Evolutionary conservation across 768 basidiomycete genomes (phyloP).

Genomic region (Omphalotus guepiniiformis): DNA sequence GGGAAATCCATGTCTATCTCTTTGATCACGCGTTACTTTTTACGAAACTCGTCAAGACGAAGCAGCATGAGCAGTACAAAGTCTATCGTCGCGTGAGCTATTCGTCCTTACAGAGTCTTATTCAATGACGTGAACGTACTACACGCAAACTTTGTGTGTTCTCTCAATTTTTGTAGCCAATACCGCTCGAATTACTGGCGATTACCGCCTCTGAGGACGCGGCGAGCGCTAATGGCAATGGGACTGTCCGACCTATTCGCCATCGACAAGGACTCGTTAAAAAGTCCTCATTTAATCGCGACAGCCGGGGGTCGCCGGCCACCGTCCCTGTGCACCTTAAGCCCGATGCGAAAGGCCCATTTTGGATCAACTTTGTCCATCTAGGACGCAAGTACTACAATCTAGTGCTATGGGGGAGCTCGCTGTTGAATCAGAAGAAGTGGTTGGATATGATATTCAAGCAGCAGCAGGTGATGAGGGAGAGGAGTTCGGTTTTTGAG

Average conservation of each 20-base stretch:
- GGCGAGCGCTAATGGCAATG: slow-evolving; percentile 24
- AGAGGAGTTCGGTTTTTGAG: slow-evolving; percentile 84
- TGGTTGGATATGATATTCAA: slow-evolving; percentile 92
- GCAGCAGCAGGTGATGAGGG: slow-evolving; percentile 82
- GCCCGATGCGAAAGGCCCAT: slow-evolving; percentile 74
- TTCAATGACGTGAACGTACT: not conserved
- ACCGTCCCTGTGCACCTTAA: slow-evolving; percentile 48
- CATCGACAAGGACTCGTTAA: slow-evolving; percentile 44
- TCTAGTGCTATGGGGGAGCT: slow-evolving; percentile 87
- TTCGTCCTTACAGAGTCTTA: not conserved
- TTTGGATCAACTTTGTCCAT: slow-evolving; percentile 90
- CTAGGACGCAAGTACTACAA: slow-evolving; percentile 91
- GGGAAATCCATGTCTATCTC: slow-evolving; percentile 89
- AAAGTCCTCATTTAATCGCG: slow-evolving; percentile 37
- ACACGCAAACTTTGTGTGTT: not conserved
- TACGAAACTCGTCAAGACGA: slow-evolving; percentile 79
- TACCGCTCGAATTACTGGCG: slow-evolving; percentile 88
- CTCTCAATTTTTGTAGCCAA: slow-evolving; percentile 58
- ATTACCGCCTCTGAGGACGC: slow-evolving; percentile 75
- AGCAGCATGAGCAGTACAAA: slow-evolving; percentile 87
- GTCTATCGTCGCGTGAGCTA: slow-evolving; percentile 87
- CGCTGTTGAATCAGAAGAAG: slow-evolving; percentile 80
- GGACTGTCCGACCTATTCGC: slow-evolving; percentile 30
- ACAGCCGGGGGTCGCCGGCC: slow-evolving; percentile 28
- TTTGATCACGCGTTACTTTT: slow-evolving; percentile 96